Base-by-base conservation (phyloP, 2,329 filamentous ascomycete genomes). In the Elsinoe fawcettii region DNA sequence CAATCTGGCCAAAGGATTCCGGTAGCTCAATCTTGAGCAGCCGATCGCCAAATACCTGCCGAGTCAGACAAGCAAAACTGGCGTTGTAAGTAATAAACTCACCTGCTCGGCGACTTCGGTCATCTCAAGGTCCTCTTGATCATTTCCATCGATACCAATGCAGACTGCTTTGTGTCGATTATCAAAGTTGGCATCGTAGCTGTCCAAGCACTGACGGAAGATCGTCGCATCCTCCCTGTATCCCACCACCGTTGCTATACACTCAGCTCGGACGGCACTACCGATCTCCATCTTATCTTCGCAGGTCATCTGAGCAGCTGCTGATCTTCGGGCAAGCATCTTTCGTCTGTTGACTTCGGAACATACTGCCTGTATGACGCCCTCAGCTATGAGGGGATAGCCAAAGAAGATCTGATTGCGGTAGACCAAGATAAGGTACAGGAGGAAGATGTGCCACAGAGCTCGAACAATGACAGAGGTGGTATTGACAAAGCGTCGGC, bases 171-270 rank as follows among this genome's bases (percentile, higher is more conserved):
- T 32, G 46, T 51, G 46, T 16, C 23, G 22, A 11, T 16, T 27
- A n/a, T 51, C 46, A 32, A 51, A 51, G 23, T 51, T 51, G 23
- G 46, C 46, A n/a, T 23, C 46, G 16, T 51, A 51, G 46, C 46
- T 51, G 7, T 51, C 22, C 9, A 51, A 20, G 16, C 46, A 51
- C 16, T 51, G 23, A 23, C 25, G 46, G 25, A 51, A 51, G 46
- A 51, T 51, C 3, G 23, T 14, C 6, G 46, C 14, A 51, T 51
- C 46, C 11, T 49, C 46, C 5, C 46, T 30, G 30, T 51, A 51
- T 11, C 23, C 46, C 23, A 51, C 46, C 2, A 32, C 46, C 2
- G 46, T 51, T 2, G 46, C 46, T 14, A 51, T 51, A 18, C 46
- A 51, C 32, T 27, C 23, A 23, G 46, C 46, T 20, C 16, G 1